These are phyloP conservation scores for Xylariaceae sp. DNA, from an alignment of 2,329 filamentous ascomycete genomes.

Conservation along the genomic window DNA sequence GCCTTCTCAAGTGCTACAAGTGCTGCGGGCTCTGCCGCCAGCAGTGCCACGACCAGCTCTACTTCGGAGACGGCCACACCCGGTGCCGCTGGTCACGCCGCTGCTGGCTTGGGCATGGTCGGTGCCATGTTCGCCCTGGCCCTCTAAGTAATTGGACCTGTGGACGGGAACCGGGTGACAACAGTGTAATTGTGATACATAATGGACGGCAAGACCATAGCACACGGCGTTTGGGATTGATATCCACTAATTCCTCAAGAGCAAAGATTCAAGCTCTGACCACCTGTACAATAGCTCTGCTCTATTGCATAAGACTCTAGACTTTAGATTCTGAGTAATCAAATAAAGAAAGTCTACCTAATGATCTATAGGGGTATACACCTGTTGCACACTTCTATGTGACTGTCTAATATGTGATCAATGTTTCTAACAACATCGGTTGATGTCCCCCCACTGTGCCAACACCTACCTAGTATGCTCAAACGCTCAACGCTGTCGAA, in stretches of 20 bases:
- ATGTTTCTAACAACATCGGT: neutral
- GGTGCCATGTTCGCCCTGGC: slow-evolving; percentile 29
- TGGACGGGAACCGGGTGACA: no score
- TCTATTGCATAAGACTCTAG: no score
- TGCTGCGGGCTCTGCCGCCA: neutral
- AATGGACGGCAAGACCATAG: neutral
- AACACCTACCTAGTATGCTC: no score
- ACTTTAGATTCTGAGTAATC: no score
- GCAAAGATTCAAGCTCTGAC: no score
- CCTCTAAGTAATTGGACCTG: slow-evolving; percentile 21
- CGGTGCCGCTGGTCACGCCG: slow-evolving; percentile 24
- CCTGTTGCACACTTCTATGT: neutral
- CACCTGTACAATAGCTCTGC: no score
- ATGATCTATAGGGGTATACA: neutral
- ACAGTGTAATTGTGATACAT: neutral
- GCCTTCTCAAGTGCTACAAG: neutral
- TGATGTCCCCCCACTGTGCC: slow-evolving; percentile 4
- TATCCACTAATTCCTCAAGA: no score
- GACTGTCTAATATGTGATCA: neutral
- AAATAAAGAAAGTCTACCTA: neutral
- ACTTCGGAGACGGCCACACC: slow-evolving; percentile 7
- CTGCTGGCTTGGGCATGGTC: slow-evolving; percentile 28
- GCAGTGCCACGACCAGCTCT: neutral
- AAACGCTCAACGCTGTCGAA: neutral
- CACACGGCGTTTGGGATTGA: neutral